phyloP scores from a whole-genome alignment of 1,284 basidiomycete genomes.

The Mycena citricolor region DNA sequence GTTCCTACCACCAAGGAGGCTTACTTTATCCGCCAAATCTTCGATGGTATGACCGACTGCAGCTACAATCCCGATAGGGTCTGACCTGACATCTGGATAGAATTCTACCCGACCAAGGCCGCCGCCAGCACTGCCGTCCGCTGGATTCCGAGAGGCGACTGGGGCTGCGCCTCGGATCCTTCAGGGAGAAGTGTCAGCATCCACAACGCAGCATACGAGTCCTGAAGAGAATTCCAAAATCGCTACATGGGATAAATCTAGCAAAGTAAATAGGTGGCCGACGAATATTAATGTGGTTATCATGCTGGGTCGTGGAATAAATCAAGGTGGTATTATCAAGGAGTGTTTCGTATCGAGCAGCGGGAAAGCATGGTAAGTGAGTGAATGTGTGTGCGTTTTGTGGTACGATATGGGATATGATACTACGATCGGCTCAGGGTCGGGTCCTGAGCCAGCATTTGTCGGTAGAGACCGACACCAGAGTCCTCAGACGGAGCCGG shows the following conservation, averaged over 20 bases:
- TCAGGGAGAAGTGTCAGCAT: conserved; percentile 95
- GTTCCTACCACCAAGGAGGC: conserved; percentile 98
- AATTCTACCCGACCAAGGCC: conserved; percentile 79
- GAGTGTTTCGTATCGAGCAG: conserved; percentile 17
- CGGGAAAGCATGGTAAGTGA: conserved; percentile 19
- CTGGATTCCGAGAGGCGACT: conserved; percentile 93
- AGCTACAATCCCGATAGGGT: too few relatives aligned
- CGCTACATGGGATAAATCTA: conserved; percentile 24
- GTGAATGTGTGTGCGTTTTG: conserved; percentile 18
- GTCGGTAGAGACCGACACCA: conserved; percentile 76
- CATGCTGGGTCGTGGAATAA: too few relatives aligned
- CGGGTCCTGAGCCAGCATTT: conserved; percentile 72
- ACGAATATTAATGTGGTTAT: too few relatives aligned
- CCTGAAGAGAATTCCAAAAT: conserved; percentile 27
- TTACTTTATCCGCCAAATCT: conserved; percentile 92
- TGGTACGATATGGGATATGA: conserved; percentile 14
- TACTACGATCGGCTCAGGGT: conserved; percentile 52
- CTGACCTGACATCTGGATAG: conserved; percentile 38
- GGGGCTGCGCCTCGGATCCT: conserved; percentile 95
- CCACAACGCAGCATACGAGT: conserved; percentile 87
- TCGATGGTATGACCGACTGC: conserved; percentile 78
- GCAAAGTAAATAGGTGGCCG: conserved; percentile 6
- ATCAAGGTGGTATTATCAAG: conserved; percentile 11
- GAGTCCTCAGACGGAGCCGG: conserved; percentile 84
- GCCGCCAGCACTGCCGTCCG: conserved; percentile 92